Evolutionary conservation across 2,329 filamentous ascomycete genomes (phyloP), one percentile per base, ranked within the genome.

Genomic region (Tolypocladium endophyticum): DNA sequence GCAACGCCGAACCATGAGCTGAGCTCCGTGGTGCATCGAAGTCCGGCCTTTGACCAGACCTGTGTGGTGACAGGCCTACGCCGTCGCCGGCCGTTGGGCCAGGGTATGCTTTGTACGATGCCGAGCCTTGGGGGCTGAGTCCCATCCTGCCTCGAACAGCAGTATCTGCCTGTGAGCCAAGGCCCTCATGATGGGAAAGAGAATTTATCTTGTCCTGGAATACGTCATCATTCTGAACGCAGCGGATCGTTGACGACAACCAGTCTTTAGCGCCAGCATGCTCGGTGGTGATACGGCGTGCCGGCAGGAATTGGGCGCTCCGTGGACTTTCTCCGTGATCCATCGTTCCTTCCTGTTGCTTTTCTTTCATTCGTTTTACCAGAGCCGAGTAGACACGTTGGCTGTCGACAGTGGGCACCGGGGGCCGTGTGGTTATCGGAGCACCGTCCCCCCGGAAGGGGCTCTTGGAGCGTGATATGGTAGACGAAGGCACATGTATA

Each of bases 331-430:
- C 50, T 36, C 12, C 50, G 4, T n/a, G 61, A 52, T 4, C 59
- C n/a, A 18, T 14, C 57, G 53, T n/a, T 1, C 58, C 63, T 38
- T 61, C 56, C 20, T 63, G 50, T 16, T 61, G 59, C 2, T 73
- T 75, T 14, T 79, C 75, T 12, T 76, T 70, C 50, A 84, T 70
- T 39, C 78, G 76, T 62, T 81, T 81, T 72, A 88, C 82, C n/a
- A 89, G 72, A 1, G 85, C 86, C 7, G 83, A 84, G 65, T 86
- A 88, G 3, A 88, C 77, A 41, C 81, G 78, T 45, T 84, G 78
- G 61, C 82, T 85, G 60, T 86, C 79, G 30, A 84, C 73, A 0
- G 73, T 7, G 4, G 33, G 14, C 8, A 43, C 58, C 2, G 39
- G 28, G 7, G 50, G 33, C 28, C 25, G 39, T 20, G 39, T 11